phyloP scores from a whole-genome alignment of 2,329 filamentous ascomycete species.

The Fusarium continuum region DNA sequence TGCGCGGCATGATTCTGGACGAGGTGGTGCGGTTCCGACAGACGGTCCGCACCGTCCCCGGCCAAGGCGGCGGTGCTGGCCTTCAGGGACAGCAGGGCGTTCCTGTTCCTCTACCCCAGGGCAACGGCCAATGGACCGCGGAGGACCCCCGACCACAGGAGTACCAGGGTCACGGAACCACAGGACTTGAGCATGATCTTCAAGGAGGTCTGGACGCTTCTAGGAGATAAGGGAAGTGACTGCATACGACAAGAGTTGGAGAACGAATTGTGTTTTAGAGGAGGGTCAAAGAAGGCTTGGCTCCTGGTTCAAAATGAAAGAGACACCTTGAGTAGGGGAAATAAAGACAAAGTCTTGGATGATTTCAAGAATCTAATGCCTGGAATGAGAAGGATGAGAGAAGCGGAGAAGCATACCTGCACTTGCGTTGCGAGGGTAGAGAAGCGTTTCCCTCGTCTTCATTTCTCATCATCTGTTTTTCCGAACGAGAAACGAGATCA shows the following conservation, averaged over 20 bases:
- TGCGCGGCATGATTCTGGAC: conserved; percentile 97
- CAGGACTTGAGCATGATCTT: conserved; percentile 65
- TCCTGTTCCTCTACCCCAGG: conserved; percentile 63
- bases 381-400: neutral
- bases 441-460: conserved; percentile 18
- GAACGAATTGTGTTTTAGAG: conserved; percentile 5
- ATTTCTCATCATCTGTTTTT: conserved; percentile 26
- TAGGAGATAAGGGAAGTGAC: conserved; percentile 45
- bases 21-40: conserved; percentile 89
- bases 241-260: neutral
- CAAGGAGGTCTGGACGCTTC: conserved; percentile 56
- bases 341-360: conserved; percentile 12
- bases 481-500: conserved; percentile 38
- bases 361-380: conserved; percentile 32
- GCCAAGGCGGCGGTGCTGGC: conserved; percentile 44
- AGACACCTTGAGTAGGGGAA: neutral
- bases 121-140: conserved; percentile 63
- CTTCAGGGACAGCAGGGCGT: conserved; percentile 51
- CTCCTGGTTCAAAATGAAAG: conserved; percentile 16
- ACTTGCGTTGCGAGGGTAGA: conserved; percentile 13
- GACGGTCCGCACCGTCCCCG: conserved; percentile 62
- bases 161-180: conserved; percentile 58
- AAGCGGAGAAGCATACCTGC: conserved; percentile 7
- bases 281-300: conserved; percentile 3
- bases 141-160: conserved; percentile 70